These are phyloP conservation scores for Xanthoconium stramineum DNA, from an alignment of 768 basidiomycete genomes.

Conservation along the genomic window DNA sequence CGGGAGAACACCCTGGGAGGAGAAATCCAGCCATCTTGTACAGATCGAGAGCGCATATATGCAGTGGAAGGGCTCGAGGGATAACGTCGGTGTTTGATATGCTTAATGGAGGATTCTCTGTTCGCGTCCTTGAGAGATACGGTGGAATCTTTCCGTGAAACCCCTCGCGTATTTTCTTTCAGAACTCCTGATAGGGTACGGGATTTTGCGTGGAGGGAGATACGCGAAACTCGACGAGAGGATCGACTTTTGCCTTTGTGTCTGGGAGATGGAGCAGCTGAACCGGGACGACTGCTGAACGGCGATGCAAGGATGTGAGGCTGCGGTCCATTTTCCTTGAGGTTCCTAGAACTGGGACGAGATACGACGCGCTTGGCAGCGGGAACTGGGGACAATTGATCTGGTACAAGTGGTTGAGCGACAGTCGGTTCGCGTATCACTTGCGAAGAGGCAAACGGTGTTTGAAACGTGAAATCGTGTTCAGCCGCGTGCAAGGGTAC, in stretches of 20 bases:
- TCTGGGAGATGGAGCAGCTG: conserved; percentile 37
- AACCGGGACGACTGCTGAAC: conserved; percentile 44
- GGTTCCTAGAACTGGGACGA: conserved; percentile 38
- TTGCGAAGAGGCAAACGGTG: conserved; percentile 25
- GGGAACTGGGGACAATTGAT: conserved; percentile 45
- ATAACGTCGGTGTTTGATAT: conserved; percentile 16
- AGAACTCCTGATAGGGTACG: conserved; percentile 37
- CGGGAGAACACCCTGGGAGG: conserved; percentile 9
- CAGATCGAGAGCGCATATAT: conserved; percentile 26
- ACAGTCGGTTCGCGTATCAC: conserved; percentile 23
- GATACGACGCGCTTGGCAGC: conserved; percentile 31
- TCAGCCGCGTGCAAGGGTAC: conserved; percentile 5
- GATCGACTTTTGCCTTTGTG: conserved; percentile 11
- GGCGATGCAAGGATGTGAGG: conserved; percentile 40
- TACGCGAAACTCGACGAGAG: conserved; percentile 15
- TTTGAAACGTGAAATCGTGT: conserved; percentile 24
- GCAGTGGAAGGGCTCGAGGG: conserved; percentile 22
- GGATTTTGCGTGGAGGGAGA: conserved; percentile 31
- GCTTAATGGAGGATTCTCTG: conserved; percentile 8
- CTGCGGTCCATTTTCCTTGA: conserved; percentile 37
- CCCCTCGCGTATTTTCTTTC: conserved; percentile 15
- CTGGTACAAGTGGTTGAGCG: conserved; percentile 23
- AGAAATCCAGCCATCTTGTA: conserved; percentile 13
- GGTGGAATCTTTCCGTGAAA: conserved; percentile 17
- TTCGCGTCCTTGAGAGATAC: conserved; percentile 16